Evolutionary conservation across 129 eudicot genomes (phyloP).

Genomic region (Dittrichia graveolens): DNA sequence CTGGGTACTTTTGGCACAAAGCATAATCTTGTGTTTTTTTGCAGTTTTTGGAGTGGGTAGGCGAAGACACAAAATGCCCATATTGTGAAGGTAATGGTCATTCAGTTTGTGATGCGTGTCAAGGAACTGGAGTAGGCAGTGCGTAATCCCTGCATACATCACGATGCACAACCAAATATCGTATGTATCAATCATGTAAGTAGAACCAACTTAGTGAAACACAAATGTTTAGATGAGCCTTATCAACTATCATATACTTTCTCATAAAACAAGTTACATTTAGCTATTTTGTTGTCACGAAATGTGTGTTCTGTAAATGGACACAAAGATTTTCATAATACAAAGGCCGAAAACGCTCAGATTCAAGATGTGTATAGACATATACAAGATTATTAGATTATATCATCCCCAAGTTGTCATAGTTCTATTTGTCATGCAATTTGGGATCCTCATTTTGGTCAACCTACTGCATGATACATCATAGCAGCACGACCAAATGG

Average conservation of each 20-base stretch:
- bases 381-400: no score
- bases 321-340: no score
- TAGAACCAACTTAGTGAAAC: slow-evolving; percentile 23
- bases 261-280: background rate
- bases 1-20: background rate
- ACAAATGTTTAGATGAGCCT: slow-evolving; percentile 8
- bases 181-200: slow-evolving; percentile 13
- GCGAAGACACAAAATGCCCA: slow-evolving; percentile 82
- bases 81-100: slow-evolving; percentile 80
- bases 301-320: no score
- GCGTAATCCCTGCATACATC: slow-evolving; percentile 8
- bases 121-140: slow-evolving; percentile 43
- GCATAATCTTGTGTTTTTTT: slow-evolving; percentile 24
- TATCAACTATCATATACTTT: background rate
- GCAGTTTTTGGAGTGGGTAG: slow-evolving; percentile 96
- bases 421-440: no score
- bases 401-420: no score
- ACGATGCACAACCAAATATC: background rate
- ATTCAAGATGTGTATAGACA: no score
- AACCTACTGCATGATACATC: no score
- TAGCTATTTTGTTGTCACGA: background rate
- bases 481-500: no score
- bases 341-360: no score
- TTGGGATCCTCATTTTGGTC: no score
- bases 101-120: slow-evolving; percentile 60